Evolutionary conservation across 1,139 yeast genomes (phyloP), one percentile per base, ranked within the genome.

Genomic region (Hyphopichia khmerensis): DNA sequence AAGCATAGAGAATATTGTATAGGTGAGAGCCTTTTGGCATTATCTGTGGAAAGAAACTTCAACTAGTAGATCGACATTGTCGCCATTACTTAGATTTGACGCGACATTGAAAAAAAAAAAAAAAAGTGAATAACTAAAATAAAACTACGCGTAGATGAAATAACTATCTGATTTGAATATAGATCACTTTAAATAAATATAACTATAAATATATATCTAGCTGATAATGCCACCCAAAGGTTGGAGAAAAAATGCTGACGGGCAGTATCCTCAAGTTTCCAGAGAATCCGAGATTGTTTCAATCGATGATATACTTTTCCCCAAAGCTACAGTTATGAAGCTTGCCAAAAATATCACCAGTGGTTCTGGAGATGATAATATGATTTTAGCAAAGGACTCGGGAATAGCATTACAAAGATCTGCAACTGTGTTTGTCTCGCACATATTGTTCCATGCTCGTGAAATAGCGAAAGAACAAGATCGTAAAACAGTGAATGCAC

Each of bases 181-280:
- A n/a, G n/a, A n/a, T n/a, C n/a, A n/a, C n/a, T n/a, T n/a, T n/a
- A n/a, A n/a, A n/a, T n/a, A n/a, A n/a, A n/a, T n/a, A n/a, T n/a
- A n/a, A n/a, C n/a, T n/a, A n/a, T n/a, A n/a, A n/a, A n/a, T n/a
- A n/a, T n/a, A n/a, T n/a, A n/a, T n/a, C n/a, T n/a, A n/a, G n/a
- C n/a, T n/a, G 24, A 21, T 6, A 21, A 84, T 84, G 93, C 90
- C 93, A 47, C 90, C 90, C 57, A 84, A 84, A 61, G 89, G 90
- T 37, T 84, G 89, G 90, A 82, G 87, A 67, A 84, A 83, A 57
- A 84, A 81, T 56, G 81, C 84, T 1, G 88, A 82, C 42, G 88
- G 86, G 6, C 75, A 78, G 33, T 78, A 75, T 48, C 84, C 84
- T 1, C 70, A 58, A 38, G 69, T 81, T 8, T 69, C 69, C n/a